Base-by-base conservation (phyloP, 1,284 basidiomycete genomes). In the Schizophyllum amplum region DNA sequence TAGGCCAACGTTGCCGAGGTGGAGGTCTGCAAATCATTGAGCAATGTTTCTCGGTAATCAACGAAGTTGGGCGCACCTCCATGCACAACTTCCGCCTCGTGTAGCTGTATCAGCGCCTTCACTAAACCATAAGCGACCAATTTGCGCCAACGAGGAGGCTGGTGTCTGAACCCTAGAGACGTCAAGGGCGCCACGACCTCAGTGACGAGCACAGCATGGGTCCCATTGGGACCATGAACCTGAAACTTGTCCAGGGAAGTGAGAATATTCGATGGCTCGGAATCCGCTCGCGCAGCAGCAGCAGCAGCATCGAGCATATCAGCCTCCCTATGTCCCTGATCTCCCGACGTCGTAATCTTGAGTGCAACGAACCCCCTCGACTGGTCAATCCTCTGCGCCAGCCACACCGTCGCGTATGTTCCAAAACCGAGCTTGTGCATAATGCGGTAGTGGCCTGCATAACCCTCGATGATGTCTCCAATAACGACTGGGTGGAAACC, bases 401-500 rank as follows among this genome's bases (percentile, higher is more conserved):
- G 54, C 57, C 57, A 58, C 49, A 58, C 57, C n/a, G 57, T 55
- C 49, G 57, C 54, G 50, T 58, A 51, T 27, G 53, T 52, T 23
- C 57, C 57, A 20, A 55, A 58, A 24, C 57, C 57, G 24, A 58
- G 54, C 50, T 58, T 58, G 33, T 58, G 53, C 54, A 58, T 52
- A 49, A 58, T 51, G 24, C 57, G 54, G 48, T 58, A 58, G 25
- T 24, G 42, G n/a, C 56, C 24, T 52, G 27, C 52, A 7, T n/a
- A 6, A 42, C 58, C 24, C 24, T 26, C 22, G 20, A 59, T 24
- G 52, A 54, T 26, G 54, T 59, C 51, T 1, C 59, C 59, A 22
- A 50, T 56, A 25, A 24, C 15, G 52, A 60, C 59, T 13, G 62
- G 56, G 60, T 65, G 58, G 61, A 63, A 57, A 59, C 60, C 57